Evolutionary conservation across 2,329 filamentous ascomycete genomes (phyloP).

Genomic region (Aspergillus oerlinghausenensis): DNA sequence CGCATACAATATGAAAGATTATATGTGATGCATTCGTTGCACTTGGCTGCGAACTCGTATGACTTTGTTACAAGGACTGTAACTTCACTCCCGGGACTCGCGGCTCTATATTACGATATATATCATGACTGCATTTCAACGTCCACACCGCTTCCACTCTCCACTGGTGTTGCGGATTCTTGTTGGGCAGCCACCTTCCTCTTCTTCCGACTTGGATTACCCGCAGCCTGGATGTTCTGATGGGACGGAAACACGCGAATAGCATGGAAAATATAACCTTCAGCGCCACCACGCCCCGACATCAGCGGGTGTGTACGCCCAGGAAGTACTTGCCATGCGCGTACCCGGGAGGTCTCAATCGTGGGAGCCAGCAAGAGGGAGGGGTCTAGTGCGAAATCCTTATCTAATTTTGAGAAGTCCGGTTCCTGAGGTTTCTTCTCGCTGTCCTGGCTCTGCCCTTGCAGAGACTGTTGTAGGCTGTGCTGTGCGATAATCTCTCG

Average conservation of each 20-base stretch:
- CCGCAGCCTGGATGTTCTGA: conserved; percentile 76
- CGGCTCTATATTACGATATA: not conserved
- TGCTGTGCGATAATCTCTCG: conserved; percentile 15
- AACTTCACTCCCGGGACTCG: not conserved
- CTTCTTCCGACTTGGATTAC: conserved; percentile 62
- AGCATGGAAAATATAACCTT: conserved; percentile 85
- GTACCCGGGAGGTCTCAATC: conserved; percentile 73
- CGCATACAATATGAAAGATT: not conserved
- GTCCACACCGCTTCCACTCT: conserved; percentile 20
- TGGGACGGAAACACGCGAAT: conserved; percentile 75
- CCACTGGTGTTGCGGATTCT: conserved; percentile 18
- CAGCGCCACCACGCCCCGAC: conserved; percentile 80
- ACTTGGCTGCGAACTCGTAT: not conserved
- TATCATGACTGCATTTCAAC: conserved; percentile 27
- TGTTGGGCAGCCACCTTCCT: conserved; percentile 52
- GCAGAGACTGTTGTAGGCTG: conserved; percentile 4
- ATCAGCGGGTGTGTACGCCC: conserved; percentile 90
- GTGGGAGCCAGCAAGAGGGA: conserved; percentile 72
- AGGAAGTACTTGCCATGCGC: conserved; percentile 86
- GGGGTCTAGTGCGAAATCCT: conserved; percentile 84
- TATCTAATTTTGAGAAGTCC: conserved; percentile 28
- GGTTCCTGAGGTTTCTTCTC: conserved; percentile 26
- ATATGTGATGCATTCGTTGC: no score
- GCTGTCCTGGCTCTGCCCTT: conserved; percentile 8
- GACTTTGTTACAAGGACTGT: not conserved